Percentiles rank a stretch among this genome's conserved stretches.
Evolutionary conservation across 768 basidiomycete genomes (phyloP).

Genomic region (Boletus reticuloceps): DNA sequence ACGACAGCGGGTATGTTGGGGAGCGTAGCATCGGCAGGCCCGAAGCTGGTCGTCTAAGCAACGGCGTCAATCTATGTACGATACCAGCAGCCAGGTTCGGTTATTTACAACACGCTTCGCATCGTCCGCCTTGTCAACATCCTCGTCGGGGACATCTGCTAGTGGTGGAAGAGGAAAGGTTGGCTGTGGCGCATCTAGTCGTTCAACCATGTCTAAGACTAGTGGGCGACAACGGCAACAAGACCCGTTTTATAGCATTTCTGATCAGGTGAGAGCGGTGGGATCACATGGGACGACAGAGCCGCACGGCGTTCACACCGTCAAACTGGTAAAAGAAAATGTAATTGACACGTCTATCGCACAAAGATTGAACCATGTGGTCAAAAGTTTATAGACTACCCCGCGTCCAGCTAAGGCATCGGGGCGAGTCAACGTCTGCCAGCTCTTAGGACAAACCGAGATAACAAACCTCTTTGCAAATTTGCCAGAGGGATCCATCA

Average conservation of each 20-base stretch:
- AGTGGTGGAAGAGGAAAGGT: conserved; percentile 38
- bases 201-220: conserved; percentile 42
- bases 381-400: conserved; percentile 54
- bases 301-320: not conserved
- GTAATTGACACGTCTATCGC: conserved; percentile 22
- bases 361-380: conserved; percentile 7
- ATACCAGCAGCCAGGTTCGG: not conserved
- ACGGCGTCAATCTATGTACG: conserved; percentile 4
- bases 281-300: conserved; percentile 2
- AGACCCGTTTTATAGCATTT: not conserved
- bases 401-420: conserved; percentile 61
- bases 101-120: conserved; percentile 35
- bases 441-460: not conserved
- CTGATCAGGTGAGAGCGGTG: not conserved
- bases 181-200: conserved; percentile 42
- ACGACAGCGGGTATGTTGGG: conserved; percentile 50
- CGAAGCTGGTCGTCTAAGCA: conserved; percentile 30
- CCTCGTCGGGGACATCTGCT: conserved; percentile 40
- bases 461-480: conserved; percentile 60
- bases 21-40: conserved; percentile 26
- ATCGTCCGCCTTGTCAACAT: conserved; percentile 37
- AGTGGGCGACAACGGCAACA: not conserved
- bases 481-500: conserved; percentile 66
- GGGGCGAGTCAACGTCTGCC: not conserved
- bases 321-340: not conserved